Base-by-base conservation (phyloP, 116 monocot genomes). In the Iris pallida region DNA sequence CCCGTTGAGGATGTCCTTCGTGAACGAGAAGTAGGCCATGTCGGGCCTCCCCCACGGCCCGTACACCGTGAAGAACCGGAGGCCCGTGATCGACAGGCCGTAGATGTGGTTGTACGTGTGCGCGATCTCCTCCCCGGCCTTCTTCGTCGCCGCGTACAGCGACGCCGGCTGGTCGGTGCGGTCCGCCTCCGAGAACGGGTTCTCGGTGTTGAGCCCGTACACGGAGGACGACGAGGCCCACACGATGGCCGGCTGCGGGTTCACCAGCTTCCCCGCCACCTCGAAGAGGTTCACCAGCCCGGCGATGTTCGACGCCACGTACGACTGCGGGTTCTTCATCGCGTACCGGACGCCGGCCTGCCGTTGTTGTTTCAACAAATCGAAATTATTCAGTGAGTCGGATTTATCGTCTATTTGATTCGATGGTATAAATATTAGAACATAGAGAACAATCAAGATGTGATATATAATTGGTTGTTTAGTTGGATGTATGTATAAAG, bases 21-120 rank as follows among this genome's bases (percentile, higher is more conserved):
- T 72, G 81, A 81, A 81, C 51, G 44, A 68, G 76, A 81, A 81
- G 72, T 81, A 81, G 69, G 81, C 81, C 81, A 81, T 81, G 72
- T 81, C 80, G 57, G 80, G 80, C 20, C 80, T 75, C 42, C 80
- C 80, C 71, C 71, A 71, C 3, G 80, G 80, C 8, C 80, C 80
- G 70, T 80, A 80, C 53, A 80, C 80, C 48, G 80, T 80, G 71
- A 80, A 80, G 65, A 80, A 80, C 7, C 80, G 70, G 55, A 80
- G 74, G 47, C 71, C 80, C 19, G 80, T 80, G 71, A 80, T 47
- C 55, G 80, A 80, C 16, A 80, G 80, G 65, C 80, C 80, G 66
- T 80, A 75, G 66, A 80, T 80, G 59, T 80, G 80, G 65, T 80
- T 80, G 66, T 80, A 80, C 2, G 68, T 60, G 71, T 80, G 80